phyloP scores from a whole-genome alignment of 805 yeast genomes.

The Zygosaccharomyces pseudorouxii region DNA sequence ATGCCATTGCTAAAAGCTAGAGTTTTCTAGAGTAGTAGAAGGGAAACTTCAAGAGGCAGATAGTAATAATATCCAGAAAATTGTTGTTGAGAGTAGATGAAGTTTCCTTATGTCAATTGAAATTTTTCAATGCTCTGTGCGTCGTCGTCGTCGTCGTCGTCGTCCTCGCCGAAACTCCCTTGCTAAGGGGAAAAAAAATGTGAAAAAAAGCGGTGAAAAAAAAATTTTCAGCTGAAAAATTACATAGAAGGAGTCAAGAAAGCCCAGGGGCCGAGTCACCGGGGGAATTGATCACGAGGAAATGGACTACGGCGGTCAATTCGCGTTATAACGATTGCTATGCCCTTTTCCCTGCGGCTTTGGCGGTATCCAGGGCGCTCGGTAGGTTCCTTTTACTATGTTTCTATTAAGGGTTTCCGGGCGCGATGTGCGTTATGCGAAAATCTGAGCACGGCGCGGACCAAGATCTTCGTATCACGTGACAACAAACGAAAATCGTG shows the following conservation, averaged over 20 bases:
- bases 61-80: neutral
- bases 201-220: neutral
- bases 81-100: neutral
- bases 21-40: neutral
- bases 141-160: neutral
- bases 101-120: neutral
- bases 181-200: neutral
- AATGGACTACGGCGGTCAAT: too few relatives aligned
- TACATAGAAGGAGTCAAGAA: too few relatives aligned
- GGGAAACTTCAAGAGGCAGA: too few relatives aligned
- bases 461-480: neutral
- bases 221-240: neutral
- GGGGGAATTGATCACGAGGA: too few relatives aligned
- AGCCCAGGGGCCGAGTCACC: neutral
- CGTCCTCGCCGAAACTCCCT: neutral
- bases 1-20: slow-evolving; percentile 2
- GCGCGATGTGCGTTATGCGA: neutral
- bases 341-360: too few relatives aligned
- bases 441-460: neutral
- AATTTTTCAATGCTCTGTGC: neutral
- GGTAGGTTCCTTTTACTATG: neutral
- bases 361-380: too few relatives aligned
- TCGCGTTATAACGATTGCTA: too few relatives aligned
- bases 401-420: neutral
- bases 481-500: neutral